phyloP scores from a whole-genome alignment of 192 early-diverging fungal species.

The Mortierella alpina region DNA sequence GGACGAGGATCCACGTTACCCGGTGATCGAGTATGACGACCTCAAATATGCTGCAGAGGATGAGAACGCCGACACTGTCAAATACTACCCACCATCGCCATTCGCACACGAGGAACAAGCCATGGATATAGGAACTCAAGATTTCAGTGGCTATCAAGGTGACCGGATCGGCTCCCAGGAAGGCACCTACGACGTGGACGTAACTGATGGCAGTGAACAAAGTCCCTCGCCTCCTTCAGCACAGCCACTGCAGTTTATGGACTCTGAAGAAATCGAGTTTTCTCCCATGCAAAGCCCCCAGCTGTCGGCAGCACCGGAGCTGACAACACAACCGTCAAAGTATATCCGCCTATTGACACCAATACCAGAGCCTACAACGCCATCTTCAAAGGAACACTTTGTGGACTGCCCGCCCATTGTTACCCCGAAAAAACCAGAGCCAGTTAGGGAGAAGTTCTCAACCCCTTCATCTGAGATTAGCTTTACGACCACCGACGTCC shows the following conservation, averaged over 20 bases:
- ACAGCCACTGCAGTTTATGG: not conserved
- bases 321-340: not conserved
- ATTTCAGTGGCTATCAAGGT: not conserved
- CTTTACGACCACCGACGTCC: too few species aligned
- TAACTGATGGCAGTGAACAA: not conserved
- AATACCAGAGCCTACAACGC: not conserved
- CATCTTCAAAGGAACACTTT: slow-evolving; percentile 5
- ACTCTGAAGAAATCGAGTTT: slow-evolving; percentile 19
- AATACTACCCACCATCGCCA: slow-evolving; percentile 31
- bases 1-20: not conserved
- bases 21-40: slow-evolving; percentile 6
- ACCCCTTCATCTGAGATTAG: slow-evolving; percentile 1
- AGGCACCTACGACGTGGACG: not conserved
- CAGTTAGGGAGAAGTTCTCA: not conserved
- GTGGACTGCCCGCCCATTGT: slow-evolving; percentile 32
- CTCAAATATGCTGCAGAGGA: slow-evolving; percentile 9
- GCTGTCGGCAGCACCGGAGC: not conserved
- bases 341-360: not conserved
- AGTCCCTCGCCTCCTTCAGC: slow-evolving; percentile 18
- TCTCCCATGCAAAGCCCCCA: slow-evolving; percentile 29
- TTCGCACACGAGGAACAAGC: not conserved
- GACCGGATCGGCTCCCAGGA: not conserved
- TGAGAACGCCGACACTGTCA: slow-evolving; percentile 32
- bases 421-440: slow-evolving; percentile 3
- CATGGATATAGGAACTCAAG: not conserved